phyloP scores from a whole-genome alignment of 2,329 filamentous ascomycete species.

The Triangularia verruculosa region DNA sequence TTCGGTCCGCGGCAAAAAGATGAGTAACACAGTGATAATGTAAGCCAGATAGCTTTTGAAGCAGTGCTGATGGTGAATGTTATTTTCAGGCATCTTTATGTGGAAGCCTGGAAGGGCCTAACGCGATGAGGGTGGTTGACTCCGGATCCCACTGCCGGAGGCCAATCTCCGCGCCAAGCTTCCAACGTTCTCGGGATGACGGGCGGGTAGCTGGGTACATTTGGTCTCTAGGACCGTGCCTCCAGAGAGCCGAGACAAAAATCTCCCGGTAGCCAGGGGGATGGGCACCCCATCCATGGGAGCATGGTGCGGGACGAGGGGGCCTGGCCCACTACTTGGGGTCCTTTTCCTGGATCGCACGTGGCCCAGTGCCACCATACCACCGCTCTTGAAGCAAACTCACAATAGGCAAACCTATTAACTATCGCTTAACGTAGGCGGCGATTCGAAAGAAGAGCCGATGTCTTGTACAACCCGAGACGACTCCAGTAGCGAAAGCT shows the following conservation, averaged over 20 bases:
- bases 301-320: background rate
- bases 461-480: background rate
- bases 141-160: background rate
- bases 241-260: slow-evolving; percentile 10
- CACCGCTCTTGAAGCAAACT: background rate
- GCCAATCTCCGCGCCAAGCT: background rate
- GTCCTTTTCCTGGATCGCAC: slow-evolving; percentile 15
- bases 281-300: background rate
- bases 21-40: slow-evolving; percentile 2
- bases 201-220: background rate
- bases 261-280: background rate
- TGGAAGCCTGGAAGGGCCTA: slow-evolving; percentile 10
- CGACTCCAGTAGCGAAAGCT: background rate
- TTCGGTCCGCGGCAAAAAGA: background rate
- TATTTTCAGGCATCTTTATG: slow-evolving; percentile 1
- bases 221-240: background rate
- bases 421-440: background rate
- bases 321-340: slow-evolving; percentile 7
- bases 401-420: background rate
- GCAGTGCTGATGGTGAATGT: slow-evolving; percentile 1
- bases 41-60: slow-evolving; percentile 4
- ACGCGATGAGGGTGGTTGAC: background rate
- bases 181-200: slow-evolving; percentile 1
- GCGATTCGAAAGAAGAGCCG: slow-evolving; percentile 7
- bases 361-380: slow-evolving; percentile 16